These are phyloP conservation scores for Penicillium thymicola DNA, from an alignment of 2,329 filamentous ascomycete species.

Conservation along the genomic window DNA sequence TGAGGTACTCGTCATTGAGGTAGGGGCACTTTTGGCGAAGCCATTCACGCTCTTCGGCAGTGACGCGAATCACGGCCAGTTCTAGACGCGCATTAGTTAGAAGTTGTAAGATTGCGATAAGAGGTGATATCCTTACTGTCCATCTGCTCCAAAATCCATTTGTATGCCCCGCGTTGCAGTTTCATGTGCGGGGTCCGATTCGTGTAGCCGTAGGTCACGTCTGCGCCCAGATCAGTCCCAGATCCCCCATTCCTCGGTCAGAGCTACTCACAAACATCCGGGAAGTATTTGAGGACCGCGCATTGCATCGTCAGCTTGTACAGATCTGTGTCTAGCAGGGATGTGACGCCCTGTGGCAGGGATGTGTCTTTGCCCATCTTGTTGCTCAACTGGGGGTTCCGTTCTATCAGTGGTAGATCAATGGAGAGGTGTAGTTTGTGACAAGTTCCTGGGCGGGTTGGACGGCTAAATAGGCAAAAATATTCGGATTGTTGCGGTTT, in stretches of 20 bases:
- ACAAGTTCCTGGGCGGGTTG: background rate
- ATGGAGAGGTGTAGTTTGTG: background rate
- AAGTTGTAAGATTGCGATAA: background rate
- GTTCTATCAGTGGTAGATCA: constrained; percentile 1
- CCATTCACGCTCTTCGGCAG: constrained; percentile 74
- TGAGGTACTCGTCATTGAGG: constrained; percentile 71
- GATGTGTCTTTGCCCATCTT: constrained; percentile 31
- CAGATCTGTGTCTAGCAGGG: constrained; percentile 77
- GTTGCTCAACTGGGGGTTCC: constrained; percentile 6
- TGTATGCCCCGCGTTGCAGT: constrained; percentile 75
- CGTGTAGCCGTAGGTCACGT: constrained; percentile 89
- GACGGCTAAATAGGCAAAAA: background rate
- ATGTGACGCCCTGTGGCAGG: constrained; percentile 68
- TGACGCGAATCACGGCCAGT: constrained; percentile 76
- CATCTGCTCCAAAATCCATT: constrained; percentile 82
- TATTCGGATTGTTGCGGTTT: background rate
- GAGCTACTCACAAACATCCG: constrained; percentile 53
- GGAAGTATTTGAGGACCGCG: constrained; percentile 89
- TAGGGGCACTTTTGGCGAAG: constrained; percentile 77
- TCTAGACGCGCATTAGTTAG: constrained; percentile 47
- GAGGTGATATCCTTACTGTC: constrained; percentile 54
- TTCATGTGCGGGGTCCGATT: constrained; percentile 95
- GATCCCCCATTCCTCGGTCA: constrained; percentile 3
- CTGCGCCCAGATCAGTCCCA: constrained; percentile 24
- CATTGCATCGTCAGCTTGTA: constrained; percentile 99